phyloP scores from a whole-genome alignment of 768 basidiomycete genomes.

The Serendipita sp. region DNA sequence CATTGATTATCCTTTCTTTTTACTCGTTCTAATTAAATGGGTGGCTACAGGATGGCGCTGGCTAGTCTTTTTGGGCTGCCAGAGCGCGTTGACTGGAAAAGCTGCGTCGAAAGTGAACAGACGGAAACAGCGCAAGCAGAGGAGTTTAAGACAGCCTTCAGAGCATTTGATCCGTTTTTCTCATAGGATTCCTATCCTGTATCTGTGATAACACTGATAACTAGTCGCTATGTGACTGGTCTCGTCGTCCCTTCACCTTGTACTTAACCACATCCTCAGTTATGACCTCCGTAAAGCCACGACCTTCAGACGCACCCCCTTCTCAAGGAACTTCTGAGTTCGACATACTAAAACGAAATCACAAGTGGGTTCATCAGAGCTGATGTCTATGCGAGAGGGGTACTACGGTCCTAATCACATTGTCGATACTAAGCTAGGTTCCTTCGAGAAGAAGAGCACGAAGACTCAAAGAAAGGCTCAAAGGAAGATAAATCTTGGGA shows the following conservation, averaged over 20 bases:
- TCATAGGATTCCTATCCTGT: background rate
- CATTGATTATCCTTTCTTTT: background rate
- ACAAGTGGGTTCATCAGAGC: conserved; percentile 49
- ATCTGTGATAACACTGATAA: no score
- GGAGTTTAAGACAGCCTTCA: conserved; percentile 73
- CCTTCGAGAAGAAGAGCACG: conserved; percentile 43
- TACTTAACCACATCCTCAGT: background rate
- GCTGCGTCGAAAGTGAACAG: conserved; percentile 63
- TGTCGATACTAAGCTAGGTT: conserved; percentile 34
- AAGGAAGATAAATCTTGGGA: conserved; percentile 53
- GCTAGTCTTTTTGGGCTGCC: conserved; percentile 60
- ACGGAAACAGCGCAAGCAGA: conserved; percentile 75
- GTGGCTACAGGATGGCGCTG: conserved; percentile 50
- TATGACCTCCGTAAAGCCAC: conserved; percentile 5
- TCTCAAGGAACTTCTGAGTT: conserved; percentile 35
- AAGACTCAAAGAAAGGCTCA: conserved; percentile 17
- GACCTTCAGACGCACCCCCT: background rate
- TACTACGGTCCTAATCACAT: background rate
- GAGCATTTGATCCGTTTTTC: conserved; percentile 42
- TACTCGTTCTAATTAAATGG: background rate
- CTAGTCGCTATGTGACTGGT: background rate
- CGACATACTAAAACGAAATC: conserved; percentile 57
- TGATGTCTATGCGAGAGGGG: background rate
- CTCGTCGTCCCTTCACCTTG: background rate
- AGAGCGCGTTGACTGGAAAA: conserved; percentile 84